Base-by-base conservation (phyloP, 1,139 yeast genomes). In the Candida sojae region DNA sequence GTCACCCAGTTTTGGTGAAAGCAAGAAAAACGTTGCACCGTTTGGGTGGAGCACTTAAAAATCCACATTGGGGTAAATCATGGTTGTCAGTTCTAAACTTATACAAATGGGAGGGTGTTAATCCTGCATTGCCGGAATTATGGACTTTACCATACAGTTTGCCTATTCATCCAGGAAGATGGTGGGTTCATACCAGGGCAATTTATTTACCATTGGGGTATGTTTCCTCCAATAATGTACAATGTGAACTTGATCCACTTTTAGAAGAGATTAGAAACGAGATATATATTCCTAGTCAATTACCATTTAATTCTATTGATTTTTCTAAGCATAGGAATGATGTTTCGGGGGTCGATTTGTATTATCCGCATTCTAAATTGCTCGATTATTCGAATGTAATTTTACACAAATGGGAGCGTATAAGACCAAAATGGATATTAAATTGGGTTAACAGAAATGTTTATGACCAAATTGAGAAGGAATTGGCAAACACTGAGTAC, bases 121-220 rank as follows among this genome's bases (percentile, higher is more conserved):
- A 95, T 58, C 99, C 99, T 2, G 96, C 97, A 1, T 99, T 99
- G 2, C 95, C 98, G 1, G 99, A 95, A 64, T 70, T 92, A 46
- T 95, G 97, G 96, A 70, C 87, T 55, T 68, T 93, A 43, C 99
- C 99, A 1, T 88, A 90, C 54, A 63, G 76, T 45, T 59, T 86
- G 2, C 96, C 97, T 0, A 74, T 91, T 38, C 99, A 93, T 63
- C 99, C 99, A 1, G 96, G 93, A 29, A 80, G 90, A 62, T 95
- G 98, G 99, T 95, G 99, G 99, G 97, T 93, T 29, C 99, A 95
- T 62, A 93, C 97, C 0, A 73, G 99, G 49, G 97, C 96, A 1
- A 90, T 95, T 32, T 93, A 92, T 60, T 68, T 89, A 41, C 96
- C 98, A 0, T 73, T 92, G 60, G 95, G 97, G 12, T 93, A 92